Evolutionary conservation across 306 rosid species (phyloP).

Genomic region (Fragaria nilgerrensis): DNA sequence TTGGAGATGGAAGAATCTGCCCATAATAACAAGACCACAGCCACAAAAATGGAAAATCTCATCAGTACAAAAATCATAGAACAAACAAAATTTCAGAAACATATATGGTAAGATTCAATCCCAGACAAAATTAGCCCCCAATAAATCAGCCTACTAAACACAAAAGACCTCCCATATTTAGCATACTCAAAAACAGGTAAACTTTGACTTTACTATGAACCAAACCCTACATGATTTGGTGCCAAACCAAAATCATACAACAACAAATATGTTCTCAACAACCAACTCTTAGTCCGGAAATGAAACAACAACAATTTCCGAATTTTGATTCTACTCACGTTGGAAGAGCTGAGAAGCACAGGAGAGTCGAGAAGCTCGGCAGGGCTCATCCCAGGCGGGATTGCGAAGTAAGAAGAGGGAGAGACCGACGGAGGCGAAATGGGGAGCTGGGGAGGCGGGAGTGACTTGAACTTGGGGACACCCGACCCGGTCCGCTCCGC

Average conservation of each 20-base stretch:
- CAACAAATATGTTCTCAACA: not conserved
- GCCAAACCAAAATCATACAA: not conserved
- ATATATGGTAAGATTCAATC: constrained; percentile 9
- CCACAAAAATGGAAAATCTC: not conserved
- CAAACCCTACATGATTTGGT: not conserved
- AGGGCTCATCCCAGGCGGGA: constrained; percentile 74
- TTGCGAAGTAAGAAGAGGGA: constrained; percentile 68
- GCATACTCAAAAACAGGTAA: constrained; percentile 2
- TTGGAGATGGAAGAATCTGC: constrained; percentile 78
- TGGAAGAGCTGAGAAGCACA: constrained; percentile 59
- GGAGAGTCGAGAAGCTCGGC: constrained; percentile 96
- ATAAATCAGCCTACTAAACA: not conserved
- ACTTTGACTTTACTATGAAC: constrained; percentile 8
- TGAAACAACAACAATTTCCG: not conserved
- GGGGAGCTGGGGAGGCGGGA: constrained; percentile 82
- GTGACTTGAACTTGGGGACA: constrained; percentile 77
- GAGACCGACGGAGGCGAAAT: constrained; percentile 66
- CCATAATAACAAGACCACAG: not conserved
- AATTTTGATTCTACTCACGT: constrained; percentile 40
- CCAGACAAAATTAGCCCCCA: constrained; percentile 7
- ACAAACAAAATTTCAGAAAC: constrained; percentile 7
- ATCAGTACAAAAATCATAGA: constrained; percentile 2
- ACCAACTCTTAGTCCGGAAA: not conserved
- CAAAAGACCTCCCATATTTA: not conserved
- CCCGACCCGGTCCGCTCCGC: constrained; percentile 53